Evolutionary conservation across 768 basidiomycete species (phyloP).

Genomic region (Pisolithus marmoratus): DNA sequence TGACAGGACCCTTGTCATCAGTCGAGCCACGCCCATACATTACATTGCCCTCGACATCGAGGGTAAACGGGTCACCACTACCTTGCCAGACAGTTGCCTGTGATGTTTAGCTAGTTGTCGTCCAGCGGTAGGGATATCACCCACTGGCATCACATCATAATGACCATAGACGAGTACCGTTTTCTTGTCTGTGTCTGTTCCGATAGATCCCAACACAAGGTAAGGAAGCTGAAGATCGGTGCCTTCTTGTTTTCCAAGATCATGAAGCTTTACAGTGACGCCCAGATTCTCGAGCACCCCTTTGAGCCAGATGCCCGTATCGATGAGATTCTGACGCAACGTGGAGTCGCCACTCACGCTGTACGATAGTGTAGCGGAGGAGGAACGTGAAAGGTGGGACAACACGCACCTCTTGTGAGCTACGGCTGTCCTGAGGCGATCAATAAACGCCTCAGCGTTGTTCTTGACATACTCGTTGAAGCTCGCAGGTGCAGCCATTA

Average conservation of each 20-base stretch:
- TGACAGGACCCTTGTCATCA: slow-evolving; percentile 87
- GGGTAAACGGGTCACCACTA: slow-evolving; percentile 61
- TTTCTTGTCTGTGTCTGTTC: slow-evolving; percentile 79
- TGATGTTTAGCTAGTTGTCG: neutral
- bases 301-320: neutral
- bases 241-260: slow-evolving; percentile 33
- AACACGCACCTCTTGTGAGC: neutral
- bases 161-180: slow-evolving; percentile 87
- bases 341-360: neutral
- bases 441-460: neutral
- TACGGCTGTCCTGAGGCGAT: neutral
- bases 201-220: slow-evolving; percentile 68
- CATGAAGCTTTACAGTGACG: neutral
- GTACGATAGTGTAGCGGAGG: neutral
- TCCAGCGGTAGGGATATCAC: slow-evolving; percentile 12
- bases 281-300: neutral
- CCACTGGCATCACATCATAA: slow-evolving; percentile 83
- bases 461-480: neutral
- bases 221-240: slow-evolving; percentile 69
- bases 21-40: slow-evolving; percentile 84
- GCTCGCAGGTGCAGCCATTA: neutral
- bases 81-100: neutral
- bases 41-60: slow-evolving; percentile 48
- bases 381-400: too few species aligned
- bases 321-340: neutral